Conservation (phyloP, 2,329 filamentous ascomycete genomes). For the Pestalotiopsis sp. region DNA sequence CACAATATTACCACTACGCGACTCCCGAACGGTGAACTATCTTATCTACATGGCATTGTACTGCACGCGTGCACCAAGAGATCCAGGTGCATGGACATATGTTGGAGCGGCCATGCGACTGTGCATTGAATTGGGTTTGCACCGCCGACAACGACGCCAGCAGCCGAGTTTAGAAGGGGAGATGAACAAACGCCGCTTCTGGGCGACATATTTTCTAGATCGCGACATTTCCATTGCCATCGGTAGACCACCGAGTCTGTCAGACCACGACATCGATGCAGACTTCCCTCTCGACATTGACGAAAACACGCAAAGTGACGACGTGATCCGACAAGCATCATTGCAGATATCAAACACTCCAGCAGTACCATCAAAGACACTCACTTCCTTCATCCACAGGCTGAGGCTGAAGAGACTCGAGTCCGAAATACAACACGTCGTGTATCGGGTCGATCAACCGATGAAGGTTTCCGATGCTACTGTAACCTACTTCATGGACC, state of each 20-base stretch:
- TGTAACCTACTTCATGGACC: conserved; percentile 27
- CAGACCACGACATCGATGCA: conserved; percentile 33
- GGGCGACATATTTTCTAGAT: conserved; percentile 33
- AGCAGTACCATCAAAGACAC: conserved; percentile 25
- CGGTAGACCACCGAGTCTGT: conserved; percentile 30
- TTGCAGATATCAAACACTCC: conserved; percentile 23
- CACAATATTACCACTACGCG: conserved; percentile 27
- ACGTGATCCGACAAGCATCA: conserved; percentile 27
- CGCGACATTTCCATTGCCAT: conserved; percentile 33
- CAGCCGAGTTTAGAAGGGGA: conserved; percentile 27
- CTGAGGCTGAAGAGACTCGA: conserved; percentile 31
- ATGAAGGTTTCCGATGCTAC: conserved; percentile 25
- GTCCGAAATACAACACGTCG: conserved; percentile 32
- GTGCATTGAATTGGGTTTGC: conserved; percentile 32
- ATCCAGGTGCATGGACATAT: conserved; percentile 34
- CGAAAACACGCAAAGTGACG: conserved; percentile 28
- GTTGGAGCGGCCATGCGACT: conserved; percentile 31
- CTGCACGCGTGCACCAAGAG: conserved; percentile 32
- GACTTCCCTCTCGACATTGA: conserved; percentile 31
- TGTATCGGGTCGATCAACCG: conserved; percentile 31
- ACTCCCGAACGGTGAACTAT: conserved; percentile 31
- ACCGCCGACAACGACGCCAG: conserved; percentile 27
- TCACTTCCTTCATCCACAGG: conserved; percentile 34
- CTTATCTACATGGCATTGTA: conserved; percentile 33
- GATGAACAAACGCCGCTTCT: conserved; percentile 34